Evolutionary conservation across 1,139 yeast genomes (phyloP).

Genomic region (Yueomyces sp.): DNA sequence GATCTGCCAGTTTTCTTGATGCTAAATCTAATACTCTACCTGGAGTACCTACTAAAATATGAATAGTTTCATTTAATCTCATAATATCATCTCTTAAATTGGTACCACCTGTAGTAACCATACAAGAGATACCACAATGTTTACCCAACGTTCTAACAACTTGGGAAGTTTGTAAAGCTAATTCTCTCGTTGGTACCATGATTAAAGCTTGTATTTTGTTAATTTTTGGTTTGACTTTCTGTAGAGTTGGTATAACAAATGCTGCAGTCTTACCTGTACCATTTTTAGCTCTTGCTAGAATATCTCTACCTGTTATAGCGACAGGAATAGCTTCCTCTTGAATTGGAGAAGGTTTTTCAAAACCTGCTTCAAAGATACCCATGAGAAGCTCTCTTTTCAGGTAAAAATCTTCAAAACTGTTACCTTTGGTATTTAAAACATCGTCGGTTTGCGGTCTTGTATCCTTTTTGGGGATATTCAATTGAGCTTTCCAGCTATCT

Average conservation of each 20-base stretch:
- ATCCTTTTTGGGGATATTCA: constrained; percentile 74
- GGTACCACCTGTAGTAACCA: constrained; percentile 99
- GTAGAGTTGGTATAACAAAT: constrained; percentile 70
- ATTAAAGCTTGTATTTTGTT: constrained; percentile 82
- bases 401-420: constrained; percentile 82
- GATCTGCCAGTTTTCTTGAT: constrained; percentile 73
- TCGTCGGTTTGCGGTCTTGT: constrained; percentile 93
- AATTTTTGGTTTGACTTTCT: constrained; percentile 62
- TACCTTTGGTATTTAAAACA: constrained; percentile 84
- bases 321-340: constrained; percentile 97
- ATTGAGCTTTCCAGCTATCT: constrained; percentile 52
- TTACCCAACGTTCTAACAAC: constrained; percentile 96
- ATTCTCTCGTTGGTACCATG: constrained; percentile 87
- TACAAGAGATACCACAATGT: constrained; percentile 82
- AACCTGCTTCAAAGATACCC: constrained; percentile 99
- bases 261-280: constrained; percentile 95
- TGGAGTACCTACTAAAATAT: constrained; percentile 85
- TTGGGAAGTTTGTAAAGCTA: constrained; percentile 94
- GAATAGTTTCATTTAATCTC: constrained; percentile 86
- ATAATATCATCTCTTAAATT: constrained; percentile 85
- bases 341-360: constrained; percentile 95
- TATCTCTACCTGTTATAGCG: constrained; percentile 91
- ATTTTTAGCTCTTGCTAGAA: constrained; percentile 93
- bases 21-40: constrained; percentile 96
- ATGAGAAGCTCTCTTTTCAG: constrained; percentile 85